These are phyloP conservation scores for Salix suchowensis DNA, from an alignment of 345 rosid genomes.

Conservation along the genomic window DNA sequence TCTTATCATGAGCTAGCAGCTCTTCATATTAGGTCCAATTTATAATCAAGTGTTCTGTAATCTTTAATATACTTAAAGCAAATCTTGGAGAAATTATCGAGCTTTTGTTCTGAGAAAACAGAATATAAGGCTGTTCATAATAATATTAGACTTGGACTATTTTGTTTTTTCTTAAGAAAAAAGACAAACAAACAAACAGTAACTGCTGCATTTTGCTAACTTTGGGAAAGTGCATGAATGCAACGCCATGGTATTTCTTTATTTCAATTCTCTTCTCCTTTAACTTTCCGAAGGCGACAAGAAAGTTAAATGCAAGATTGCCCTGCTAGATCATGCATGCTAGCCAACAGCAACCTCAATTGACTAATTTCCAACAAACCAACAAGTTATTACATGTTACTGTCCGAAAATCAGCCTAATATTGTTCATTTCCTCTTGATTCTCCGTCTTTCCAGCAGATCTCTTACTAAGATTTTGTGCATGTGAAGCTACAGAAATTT, in stretches of 20 bases:
- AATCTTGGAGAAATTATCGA: not conserved
- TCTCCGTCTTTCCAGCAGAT: not conserved
- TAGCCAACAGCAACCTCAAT: not conserved
- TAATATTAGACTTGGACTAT: too few relatives aligned
- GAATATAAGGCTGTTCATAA: not conserved
- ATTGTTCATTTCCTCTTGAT: not conserved
- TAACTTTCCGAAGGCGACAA: not conserved
- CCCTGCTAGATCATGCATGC: not conserved
- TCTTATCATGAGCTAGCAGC: not conserved
- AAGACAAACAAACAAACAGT: too few relatives aligned
- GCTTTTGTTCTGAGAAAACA: not conserved
- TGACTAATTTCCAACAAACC: not conserved
- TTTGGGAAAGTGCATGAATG: not conserved
- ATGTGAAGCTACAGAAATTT: not conserved
- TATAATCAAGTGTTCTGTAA: too few relatives aligned
- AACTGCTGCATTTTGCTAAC: not conserved
- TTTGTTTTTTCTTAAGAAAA: too few relatives aligned
- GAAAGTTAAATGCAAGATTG: not conserved
- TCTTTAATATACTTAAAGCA: too few relatives aligned
- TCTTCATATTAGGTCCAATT: not conserved
- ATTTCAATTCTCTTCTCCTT: not conserved
- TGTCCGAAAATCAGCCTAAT: not conserved
- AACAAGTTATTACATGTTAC: not conserved
- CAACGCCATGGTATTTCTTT: not conserved
- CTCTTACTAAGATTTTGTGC: not conserved